Evolutionary conservation across 2,329 filamentous ascomycete species (phyloP), one percentile per base, ranked within the genome.

Genomic region (Fusarium sp.): DNA sequence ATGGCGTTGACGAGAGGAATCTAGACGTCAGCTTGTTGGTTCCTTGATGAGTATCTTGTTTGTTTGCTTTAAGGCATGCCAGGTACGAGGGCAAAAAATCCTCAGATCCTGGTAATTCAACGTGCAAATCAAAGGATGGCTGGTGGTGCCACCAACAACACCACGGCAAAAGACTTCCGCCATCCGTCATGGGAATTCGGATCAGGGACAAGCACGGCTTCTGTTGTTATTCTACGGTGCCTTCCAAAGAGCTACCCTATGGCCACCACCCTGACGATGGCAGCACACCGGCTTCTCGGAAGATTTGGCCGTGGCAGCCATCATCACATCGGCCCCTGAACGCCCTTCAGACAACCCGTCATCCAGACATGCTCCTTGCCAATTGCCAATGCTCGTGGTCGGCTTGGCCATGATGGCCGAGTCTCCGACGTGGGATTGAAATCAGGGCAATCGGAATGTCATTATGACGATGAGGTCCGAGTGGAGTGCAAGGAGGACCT

Each of bases 381-480:
- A 63, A 54, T 64, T 69, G 43, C 20, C 43, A 30, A 40, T 37
- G 33, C 40, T 59, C n/a, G 40, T 69, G 59, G 65, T 66, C 68
- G 50, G 43, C 25, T 63, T 74, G 47, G 25, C 58, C 17, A 17
- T 43, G 38, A 12, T 47, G 50, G 47, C 66, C 64, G 37, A 58
- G 58, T 71, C 32, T 30, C 58, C 38, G 52, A 38, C 5, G 43
- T 67, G 43, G 54, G 47, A 69, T 66, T 50, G 59, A 32, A 43
- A 45, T 37, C 65, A 56, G 57, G 54, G 66, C 56, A 66, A 33
- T 57, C 43, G 69, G 72, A 74, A 75, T 75, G 72, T 75, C 72
- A 75, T 74, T 4, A 75, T 75, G 72, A 75, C 69, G 70, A 66
- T 20, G 17, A 64, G 32, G 56, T 58, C 60, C 37, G 35, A 71